Base-by-base conservation (phyloP, 768 basidiomycete species). In the Agrocybe chaxingu region DNA sequence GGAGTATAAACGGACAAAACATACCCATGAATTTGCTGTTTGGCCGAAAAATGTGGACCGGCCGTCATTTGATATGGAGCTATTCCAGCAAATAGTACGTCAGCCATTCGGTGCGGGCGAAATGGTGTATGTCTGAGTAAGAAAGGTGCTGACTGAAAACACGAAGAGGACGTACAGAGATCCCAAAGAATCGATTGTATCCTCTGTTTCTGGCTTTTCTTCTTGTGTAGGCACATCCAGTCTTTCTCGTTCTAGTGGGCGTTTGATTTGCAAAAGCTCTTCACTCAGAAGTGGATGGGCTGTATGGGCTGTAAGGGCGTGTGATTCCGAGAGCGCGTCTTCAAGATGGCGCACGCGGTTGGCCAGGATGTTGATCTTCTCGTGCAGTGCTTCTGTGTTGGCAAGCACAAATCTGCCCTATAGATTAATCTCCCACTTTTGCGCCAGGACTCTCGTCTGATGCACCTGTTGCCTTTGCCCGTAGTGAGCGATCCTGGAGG, bases 11-110 rank as follows among this genome's bases (percentile, higher is more conserved):
- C 38, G 37, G 42, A 30, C 13, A 34, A 48, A 42, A 63, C 79
- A 59, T 66, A 87, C 85, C 79, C 83, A 85, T 53, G 85, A 81
- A 60, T 82, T 87, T 19, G 85, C 84, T 24, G 82, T 76, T 47
- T 73, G 74, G 18, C 85, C 84, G 62, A 78, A 86, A 64, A 85
- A 87, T 31, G 78, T 82, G 4, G 81, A 78, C 40, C 79, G 76
- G 24, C 84, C 85, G 18, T 73, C 73, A 50, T 81, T 77, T 7
- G 81, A 80, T 50, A 87, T 80, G 37, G 82, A 80, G 52, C 85
- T 85, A 47, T 29, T 40, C 31, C 16, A 34, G 35, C 36, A 19
- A 41, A 13, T 33, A 50, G 60, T 34, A 47, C 30, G 38, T 48
- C 52, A 57, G 50, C 50, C 45, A 55, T 48, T 47, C 32, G 52